phyloP scores from a whole-genome alignment of 1,284 basidiomycete species.

The Malassezia sp. region DNA sequence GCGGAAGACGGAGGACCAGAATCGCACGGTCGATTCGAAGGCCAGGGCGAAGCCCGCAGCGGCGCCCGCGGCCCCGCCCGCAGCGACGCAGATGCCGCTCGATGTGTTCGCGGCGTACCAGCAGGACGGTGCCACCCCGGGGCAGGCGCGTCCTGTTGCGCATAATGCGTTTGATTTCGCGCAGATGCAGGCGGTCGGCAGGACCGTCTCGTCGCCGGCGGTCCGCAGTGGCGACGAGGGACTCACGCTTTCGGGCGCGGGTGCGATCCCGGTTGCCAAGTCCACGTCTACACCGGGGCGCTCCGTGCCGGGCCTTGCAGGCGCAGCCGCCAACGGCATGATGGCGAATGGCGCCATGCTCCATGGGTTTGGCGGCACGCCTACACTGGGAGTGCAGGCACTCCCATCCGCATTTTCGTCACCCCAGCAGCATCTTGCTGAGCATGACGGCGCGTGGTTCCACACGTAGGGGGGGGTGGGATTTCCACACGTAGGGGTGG shows the following conservation, averaged over 20 bases:
- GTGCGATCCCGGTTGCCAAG: conserved; percentile 4
- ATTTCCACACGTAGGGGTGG: too few relatives aligned
- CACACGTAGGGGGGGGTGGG: too few relatives aligned
- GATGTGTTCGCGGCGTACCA: not conserved
- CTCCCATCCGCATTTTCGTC: not conserved
- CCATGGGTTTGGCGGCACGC: not conserved
- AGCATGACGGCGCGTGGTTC: not conserved
- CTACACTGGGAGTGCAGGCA: not conserved
- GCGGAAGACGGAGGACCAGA: conserved; percentile 23
- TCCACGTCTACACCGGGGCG: not conserved
- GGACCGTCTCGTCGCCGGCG: not conserved
- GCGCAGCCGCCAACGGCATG: not conserved
- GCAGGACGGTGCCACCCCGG: not conserved
- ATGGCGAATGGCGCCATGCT: not conserved
- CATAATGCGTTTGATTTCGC: too few relatives aligned
- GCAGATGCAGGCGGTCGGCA: not conserved
- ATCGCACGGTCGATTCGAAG: not conserved
- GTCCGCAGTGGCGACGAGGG: conserved; percentile 33
- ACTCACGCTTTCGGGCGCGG: conserved; percentile 25
- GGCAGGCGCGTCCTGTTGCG: too few relatives aligned
- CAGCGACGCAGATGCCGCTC: too few relatives aligned
- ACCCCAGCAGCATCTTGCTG: not conserved
- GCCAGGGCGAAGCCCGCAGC: conserved; percentile 17
- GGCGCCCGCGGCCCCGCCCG: conserved; percentile 7
- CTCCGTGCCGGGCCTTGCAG: too few relatives aligned